phyloP scores from a whole-genome alignment of 2,329 filamentous ascomycete genomes.

The Exophiala viscosa region DNA sequence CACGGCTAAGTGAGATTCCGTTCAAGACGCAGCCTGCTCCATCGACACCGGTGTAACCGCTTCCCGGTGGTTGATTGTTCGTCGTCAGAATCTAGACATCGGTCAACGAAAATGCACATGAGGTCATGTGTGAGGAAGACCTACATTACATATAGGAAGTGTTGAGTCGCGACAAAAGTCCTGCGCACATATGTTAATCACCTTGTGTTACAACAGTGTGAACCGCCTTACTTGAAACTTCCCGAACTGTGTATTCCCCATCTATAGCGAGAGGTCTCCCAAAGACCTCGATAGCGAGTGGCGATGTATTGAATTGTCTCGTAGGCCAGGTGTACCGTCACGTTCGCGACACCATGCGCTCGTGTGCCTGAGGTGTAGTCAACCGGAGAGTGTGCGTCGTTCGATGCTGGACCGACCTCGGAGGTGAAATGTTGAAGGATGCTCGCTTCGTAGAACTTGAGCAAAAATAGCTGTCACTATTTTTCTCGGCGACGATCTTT shows the following conservation, averaged over 20 bases:
- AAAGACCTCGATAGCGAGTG: not conserved
- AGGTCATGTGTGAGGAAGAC: constrained; percentile 35
- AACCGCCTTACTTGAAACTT: constrained; percentile 52
- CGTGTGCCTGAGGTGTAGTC: not conserved
- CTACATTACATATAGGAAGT: constrained; percentile 78
- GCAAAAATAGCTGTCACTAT: constrained; percentile 12
- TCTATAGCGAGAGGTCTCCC: constrained; percentile 29
- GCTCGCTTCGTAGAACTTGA: not conserved
- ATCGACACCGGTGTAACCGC: constrained; percentile 41
- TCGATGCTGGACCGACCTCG: not conserved
- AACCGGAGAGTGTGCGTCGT: not conserved
- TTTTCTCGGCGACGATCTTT: constrained; percentile 15
- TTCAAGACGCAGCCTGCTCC: constrained; percentile 66
- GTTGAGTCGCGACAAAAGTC: constrained; percentile 81
- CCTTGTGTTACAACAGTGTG: constrained; percentile 24
- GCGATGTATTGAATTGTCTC: not conserved
- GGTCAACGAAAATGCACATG: constrained; percentile 17
- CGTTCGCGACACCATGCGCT: constrained; percentile 3
- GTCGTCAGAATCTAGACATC: constrained; percentile 60
- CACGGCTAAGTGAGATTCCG: constrained; percentile 69
- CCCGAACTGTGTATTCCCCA: constrained; percentile 56
- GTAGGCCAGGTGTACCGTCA: not conserved
- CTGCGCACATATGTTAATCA: constrained; percentile 42
- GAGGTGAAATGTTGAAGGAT: not conserved
- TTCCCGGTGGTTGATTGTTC: constrained; percentile 56